Base-by-base conservation (phyloP, 345 rosid species). In the Tarenaya hassleriana region DNA sequence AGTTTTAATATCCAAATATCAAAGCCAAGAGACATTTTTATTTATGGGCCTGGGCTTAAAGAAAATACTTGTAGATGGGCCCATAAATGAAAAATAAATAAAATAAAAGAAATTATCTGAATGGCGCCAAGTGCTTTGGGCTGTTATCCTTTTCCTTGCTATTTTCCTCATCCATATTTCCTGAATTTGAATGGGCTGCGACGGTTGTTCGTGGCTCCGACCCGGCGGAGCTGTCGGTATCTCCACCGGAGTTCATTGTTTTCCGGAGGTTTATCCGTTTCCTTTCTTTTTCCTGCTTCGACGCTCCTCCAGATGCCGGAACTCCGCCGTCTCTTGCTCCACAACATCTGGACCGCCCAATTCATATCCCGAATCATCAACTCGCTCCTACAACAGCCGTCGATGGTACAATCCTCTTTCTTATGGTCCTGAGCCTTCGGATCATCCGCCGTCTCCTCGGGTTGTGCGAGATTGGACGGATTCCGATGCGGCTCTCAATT, bases 401-500 rank as follows among this genome's bases (percentile, higher is more conserved):
- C 69, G 69, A 37, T 68, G 74, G 80, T 3, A 56, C 52, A 65
- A 67, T 17, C 75, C 78, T 7, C 68, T 69, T 41, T 55, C 70
- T 4, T 41, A 66, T 7, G 64, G 61, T 41, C 19, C 54, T n/a
- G n/a, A n/a, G 10, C 60, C 66, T 39, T 18, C 64, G 7, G 67
- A 60, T 42, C 70, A 61, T 8, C 58, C 47, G 55, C 47, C 69
- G 17, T 37, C 73, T 37, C 69, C 76, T 32, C 75, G 72, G 27
- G 44, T 79, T 43, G 18, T 34, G 62, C 95, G 95, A 67, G 71
- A 63, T 15, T 86, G 95, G 95, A 44, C 73, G 15, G 82, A 73
- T 55, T 66, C 78, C 62, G 80, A 80, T 64, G 66, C 66, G 1
- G 66, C 73, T 35, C 56, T 58, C 20, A 56, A 75, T 38, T 67